phyloP scores from a whole-genome alignment of 2,329 filamentous ascomycete genomes.

The Bipolaris victoriae region DNA sequence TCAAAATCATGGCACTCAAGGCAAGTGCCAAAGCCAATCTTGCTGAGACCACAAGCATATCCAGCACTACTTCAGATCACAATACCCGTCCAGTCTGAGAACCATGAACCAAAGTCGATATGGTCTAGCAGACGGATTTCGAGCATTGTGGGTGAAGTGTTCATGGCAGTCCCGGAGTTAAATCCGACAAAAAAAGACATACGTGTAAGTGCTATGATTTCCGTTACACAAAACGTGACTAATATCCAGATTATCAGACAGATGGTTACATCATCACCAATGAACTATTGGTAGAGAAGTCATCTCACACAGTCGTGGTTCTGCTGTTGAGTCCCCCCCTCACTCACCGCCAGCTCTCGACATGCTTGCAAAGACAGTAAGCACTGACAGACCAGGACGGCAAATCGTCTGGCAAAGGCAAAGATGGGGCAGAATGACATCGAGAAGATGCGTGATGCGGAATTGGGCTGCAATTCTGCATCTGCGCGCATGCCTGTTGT shows the following conservation, averaged over 20 bases:
- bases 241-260: background rate
- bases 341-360: too few relatives aligned
- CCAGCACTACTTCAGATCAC: background rate
- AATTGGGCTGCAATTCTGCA: too few relatives aligned
- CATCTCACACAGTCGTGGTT: too few relatives aligned
- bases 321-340: too few relatives aligned
- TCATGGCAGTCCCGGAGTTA: background rate
- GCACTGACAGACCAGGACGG: too few relatives aligned
- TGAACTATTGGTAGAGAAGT: background rate
- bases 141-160: background rate
- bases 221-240: background rate
- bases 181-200: background rate
- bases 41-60: background rate
- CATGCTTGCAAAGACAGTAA: too few relatives aligned
- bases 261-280: background rate
- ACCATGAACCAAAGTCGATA: background rate
- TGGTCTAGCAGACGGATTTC: background rate
- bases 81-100: too few relatives aligned
- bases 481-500: too few relatives aligned
- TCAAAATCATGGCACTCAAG: constrained; percentile 21
- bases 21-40: background rate
- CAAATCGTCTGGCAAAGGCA: too few relatives aligned
- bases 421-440: too few relatives aligned
- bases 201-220: background rate
- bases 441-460: too few relatives aligned